phyloP scores from a whole-genome alignment of 2,329 filamentous ascomycete genomes.

The Epichloe coenophiala region DNA sequence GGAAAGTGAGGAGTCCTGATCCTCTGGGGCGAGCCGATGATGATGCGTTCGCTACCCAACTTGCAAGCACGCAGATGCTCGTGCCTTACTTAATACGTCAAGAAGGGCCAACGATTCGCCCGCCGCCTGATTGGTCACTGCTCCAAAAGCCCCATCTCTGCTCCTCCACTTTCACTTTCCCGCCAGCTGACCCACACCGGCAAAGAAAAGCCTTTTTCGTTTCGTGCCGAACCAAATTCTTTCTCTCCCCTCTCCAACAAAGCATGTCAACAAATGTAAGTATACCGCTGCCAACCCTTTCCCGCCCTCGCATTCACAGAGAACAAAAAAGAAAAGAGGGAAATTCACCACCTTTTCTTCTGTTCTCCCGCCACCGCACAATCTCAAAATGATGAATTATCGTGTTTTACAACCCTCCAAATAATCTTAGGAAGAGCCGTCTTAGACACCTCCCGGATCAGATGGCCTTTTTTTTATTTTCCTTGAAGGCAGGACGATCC shows the following conservation, averaged over 20 bases:
- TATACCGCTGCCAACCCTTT: background rate
- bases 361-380: background rate
- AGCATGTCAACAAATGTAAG: background rate
- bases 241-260: background rate
- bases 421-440: constrained; percentile 32
- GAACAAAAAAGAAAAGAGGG: background rate
- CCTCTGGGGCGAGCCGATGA: background rate
- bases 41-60: background rate
- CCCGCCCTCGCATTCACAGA: too few species aligned
- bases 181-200: background rate
- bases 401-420: constrained; percentile 23
- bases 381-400: constrained; percentile 26
- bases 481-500: constrained; percentile 4
- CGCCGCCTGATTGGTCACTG: background rate
- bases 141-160: background rate
- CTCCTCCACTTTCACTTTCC: background rate
- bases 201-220: background rate
- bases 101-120: background rate
- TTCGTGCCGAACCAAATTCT: background rate
- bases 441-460: constrained; percentile 24
- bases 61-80: background rate
- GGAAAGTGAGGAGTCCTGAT: background rate
- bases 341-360: background rate
- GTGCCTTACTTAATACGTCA: background rate
- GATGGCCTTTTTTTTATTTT: constrained; percentile 2